These are phyloP conservation scores for Ophiocordyceps camponoti-floridani DNA, from an alignment of 2,329 filamentous ascomycete species.

Conservation along the genomic window DNA sequence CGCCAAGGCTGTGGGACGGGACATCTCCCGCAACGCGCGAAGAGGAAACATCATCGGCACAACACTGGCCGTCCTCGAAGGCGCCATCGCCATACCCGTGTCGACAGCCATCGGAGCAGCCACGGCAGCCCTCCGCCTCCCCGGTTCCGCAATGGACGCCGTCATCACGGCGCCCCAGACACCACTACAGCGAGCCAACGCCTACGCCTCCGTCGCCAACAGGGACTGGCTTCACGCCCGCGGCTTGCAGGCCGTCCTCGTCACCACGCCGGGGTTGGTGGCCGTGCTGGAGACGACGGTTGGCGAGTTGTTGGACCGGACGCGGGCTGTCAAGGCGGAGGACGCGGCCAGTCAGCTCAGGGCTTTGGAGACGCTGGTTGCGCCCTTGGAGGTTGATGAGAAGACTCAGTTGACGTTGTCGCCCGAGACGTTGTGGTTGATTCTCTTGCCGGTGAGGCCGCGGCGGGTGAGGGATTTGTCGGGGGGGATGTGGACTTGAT, in stretches of 20 bases:
- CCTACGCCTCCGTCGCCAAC: constrained; percentile 23
- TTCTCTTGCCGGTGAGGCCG: constrained; percentile 7
- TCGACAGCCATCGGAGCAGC: constrained; percentile 17
- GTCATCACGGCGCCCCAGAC: constrained; percentile 20
- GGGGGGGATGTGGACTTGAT: background rate
- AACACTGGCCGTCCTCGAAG: constrained; percentile 16
- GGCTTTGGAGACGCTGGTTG: constrained; percentile 11
- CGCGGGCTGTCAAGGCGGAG: constrained; percentile 6
- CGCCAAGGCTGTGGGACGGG: constrained; percentile 17
- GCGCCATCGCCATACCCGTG: constrained; percentile 20
- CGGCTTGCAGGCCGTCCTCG: constrained; percentile 17
- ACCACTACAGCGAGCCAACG: constrained; percentile 19
- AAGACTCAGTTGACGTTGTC: constrained; percentile 9
- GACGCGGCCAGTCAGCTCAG: constrained; percentile 7
- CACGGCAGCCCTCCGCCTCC: constrained; percentile 16
- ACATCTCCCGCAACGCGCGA: constrained; percentile 17
- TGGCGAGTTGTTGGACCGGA: constrained; percentile 21
- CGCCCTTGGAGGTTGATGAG: constrained; percentile 11
- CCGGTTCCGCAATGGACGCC: constrained; percentile 14
- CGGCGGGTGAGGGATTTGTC: background rate
- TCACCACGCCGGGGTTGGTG: constrained; percentile 15
- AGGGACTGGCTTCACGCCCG: constrained; percentile 22
- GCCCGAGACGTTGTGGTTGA: constrained; percentile 17
- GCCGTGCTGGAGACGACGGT: constrained; percentile 11
- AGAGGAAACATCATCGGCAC: constrained; percentile 21